A percentile compares a stretch with the other conserved stretches of the same genome.
These are phyloP conservation scores for Talaromyces thailandensis DNA, from an alignment of 495 filamentous ascomycete species.

Conservation along the genomic window DNA sequence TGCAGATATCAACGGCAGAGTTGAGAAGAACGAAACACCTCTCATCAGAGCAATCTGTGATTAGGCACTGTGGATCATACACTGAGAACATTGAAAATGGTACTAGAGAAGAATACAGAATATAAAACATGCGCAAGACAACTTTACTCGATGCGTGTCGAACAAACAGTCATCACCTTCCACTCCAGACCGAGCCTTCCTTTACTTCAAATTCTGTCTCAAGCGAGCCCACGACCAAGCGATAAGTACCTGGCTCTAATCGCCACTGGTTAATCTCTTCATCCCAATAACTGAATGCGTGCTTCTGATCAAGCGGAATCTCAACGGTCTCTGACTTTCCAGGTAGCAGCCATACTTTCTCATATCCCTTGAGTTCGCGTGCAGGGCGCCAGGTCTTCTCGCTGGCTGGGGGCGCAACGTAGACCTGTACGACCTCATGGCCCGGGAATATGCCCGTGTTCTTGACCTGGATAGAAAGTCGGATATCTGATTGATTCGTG, in stretches of 20 bases:
- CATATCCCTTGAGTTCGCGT: slow-evolving; percentile 17
- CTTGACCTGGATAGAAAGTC: slow-evolving; percentile 35
- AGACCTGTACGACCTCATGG: background rate
- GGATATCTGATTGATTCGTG: background rate
- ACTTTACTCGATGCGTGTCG: background rate
- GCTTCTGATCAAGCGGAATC: background rate
- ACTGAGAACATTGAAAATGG: background rate
- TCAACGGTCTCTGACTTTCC: background rate
- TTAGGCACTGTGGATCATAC: background rate
- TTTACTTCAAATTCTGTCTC: background rate
- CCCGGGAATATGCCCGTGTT: slow-evolving; percentile 38
- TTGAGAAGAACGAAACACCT: too few species aligned
- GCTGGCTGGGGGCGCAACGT: background rate
- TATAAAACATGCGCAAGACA: background rate
- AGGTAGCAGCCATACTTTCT: slow-evolving; percentile 8
- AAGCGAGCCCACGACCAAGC: background rate
- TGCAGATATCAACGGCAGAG: too few species aligned
- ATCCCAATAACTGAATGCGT: background rate
- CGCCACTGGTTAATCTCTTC: background rate
- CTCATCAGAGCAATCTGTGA: too few species aligned
- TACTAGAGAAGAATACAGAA: background rate
- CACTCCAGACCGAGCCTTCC: background rate
- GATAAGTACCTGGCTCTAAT: background rate
- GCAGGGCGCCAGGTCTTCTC: slow-evolving; percentile 8
- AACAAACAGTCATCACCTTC: background rate